Evolutionary conservation across 2,329 filamentous ascomycete genomes (phyloP).

Genomic region (Arthroderma sp.): DNA sequence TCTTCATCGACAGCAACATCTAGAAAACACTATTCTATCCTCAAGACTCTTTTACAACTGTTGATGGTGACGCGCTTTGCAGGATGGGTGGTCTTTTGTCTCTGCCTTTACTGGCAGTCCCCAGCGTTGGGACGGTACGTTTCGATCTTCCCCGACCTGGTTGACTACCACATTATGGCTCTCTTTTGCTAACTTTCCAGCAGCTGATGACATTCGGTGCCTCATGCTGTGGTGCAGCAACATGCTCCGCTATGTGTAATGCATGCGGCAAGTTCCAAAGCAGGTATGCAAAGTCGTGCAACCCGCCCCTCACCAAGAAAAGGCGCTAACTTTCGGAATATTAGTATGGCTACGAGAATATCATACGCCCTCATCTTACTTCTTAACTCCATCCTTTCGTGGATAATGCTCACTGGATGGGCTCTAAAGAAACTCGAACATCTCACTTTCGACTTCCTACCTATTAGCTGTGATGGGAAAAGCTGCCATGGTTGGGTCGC

Average conservation of each 20-base stretch:
- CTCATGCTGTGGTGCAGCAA: constrained; percentile 92
- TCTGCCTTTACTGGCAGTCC: constrained; percentile 75
- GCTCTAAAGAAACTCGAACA: constrained; percentile 91
- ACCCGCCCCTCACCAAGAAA: neutral
- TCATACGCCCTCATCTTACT: constrained; percentile 90
- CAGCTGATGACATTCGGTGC: constrained; percentile 43
- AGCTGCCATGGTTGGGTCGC: constrained; percentile 93
- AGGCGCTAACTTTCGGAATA: neutral
- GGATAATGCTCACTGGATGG: constrained; percentile 99
- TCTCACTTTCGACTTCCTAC: constrained; percentile 87
- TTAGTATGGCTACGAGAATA: constrained; percentile 87
- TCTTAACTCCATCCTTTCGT: constrained; percentile 90
- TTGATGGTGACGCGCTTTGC: neutral
- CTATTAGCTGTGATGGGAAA: constrained; percentile 80
- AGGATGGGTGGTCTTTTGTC: constrained; percentile 85
- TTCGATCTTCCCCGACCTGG: neutral
- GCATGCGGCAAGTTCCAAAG: constrained; percentile 95
- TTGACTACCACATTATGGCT: neutral
- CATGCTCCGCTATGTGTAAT: constrained; percentile 89
- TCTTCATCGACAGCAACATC: too few species aligned
- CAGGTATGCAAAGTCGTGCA: constrained; percentile 44
- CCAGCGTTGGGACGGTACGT: constrained; percentile 72
- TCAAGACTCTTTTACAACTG: too few species aligned
- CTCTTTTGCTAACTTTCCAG: constrained; percentile 6
- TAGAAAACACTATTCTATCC: too few species aligned